Conservation (phyloP, 1,139 yeast genomes). For the Kazachstania sp. region DNA sequence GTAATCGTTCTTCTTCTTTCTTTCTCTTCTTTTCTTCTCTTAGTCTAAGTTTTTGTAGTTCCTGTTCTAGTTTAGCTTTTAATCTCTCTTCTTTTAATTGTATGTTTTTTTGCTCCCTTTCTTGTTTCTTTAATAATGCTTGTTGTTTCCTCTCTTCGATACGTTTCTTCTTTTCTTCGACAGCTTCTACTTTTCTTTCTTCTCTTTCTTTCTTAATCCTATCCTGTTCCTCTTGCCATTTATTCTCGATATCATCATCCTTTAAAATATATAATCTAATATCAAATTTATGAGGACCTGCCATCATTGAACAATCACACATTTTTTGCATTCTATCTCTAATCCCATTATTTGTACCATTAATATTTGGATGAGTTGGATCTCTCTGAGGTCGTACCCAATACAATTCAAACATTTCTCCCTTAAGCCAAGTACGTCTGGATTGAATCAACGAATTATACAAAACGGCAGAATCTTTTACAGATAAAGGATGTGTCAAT, state of each 20-base stretch:
- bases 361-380: conserved; percentile 29
- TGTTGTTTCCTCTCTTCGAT: conserved; percentile 26
- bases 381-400: conserved; percentile 48
- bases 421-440: conserved; percentile 61
- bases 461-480: conserved; percentile 64
- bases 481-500: conserved; percentile 56
- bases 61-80: conserved; percentile 18
- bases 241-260: conserved; percentile 47
- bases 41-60: conserved; percentile 13
- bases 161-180: conserved; percentile 30
- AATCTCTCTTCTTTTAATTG: conserved; percentile 16
- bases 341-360: conserved; percentile 17
- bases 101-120: conserved; percentile 20
- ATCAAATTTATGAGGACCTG: conserved; percentile 81
- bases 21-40: conserved; percentile 16
- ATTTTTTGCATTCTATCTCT: conserved; percentile 86
- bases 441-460: conserved; percentile 70
- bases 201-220: conserved; percentile 33
- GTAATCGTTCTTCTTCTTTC: conserved; percentile 14
- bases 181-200: conserved; percentile 32
- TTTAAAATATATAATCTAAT: conserved; percentile 71
- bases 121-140: conserved; percentile 26
- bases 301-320: conserved; percentile 60
- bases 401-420: conserved; percentile 67
- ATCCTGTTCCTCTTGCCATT: conserved; percentile 33